Base-by-base conservation (phyloP, 441 rosid genomes). In the Jatropha multifida region DNA sequence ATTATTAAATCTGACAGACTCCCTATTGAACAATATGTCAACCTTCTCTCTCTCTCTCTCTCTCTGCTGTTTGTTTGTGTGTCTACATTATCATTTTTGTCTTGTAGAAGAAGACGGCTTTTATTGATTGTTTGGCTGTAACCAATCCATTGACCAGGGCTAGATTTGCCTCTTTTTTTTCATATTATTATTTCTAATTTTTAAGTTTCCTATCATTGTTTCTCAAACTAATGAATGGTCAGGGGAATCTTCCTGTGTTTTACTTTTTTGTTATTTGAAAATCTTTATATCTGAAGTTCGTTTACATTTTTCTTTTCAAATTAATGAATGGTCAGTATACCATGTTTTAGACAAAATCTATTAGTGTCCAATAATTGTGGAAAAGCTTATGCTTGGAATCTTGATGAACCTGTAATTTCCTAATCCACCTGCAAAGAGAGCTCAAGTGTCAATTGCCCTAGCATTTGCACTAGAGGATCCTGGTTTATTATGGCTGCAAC, bases 51-150 rank as follows among this genome's bases (percentile, higher is more conserved):
- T 58, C 52, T 68, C 8, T 38, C 32, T 68, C 2, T 37, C 65
- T 71, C 13, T 60, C 67, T 42, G 20, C 44, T 46, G 13, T 20
- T 65, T 65, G 13, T 51, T 18, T 62, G 4, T 49, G 5, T 49
- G 14, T 48, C 60, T 18, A 18, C 41, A 20, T 37, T 32, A 27
- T 27, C 9, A 17, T 73, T 73, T 49, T 73, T 49, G 20, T 61
- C 40, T 27, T 61, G 27, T 56, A 56, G 27, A 56, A 59, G 54
- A 51, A 51, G 61, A 51, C 62, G 52, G 15, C 20, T 61, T 48
- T 62, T n/a, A 62, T 63, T 51, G 26, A 59, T 72, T 72, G 40
- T 37, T 51, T 74, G 71, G 65, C 64, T 55, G 20, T 64, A 23
- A 72, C 41, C 49, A 26, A 42, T 14, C 37, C 15, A 66, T 46